phyloP scores from a whole-genome alignment of 2,329 filamentous ascomycete species.

The Chaetomium olivaceum region DNA sequence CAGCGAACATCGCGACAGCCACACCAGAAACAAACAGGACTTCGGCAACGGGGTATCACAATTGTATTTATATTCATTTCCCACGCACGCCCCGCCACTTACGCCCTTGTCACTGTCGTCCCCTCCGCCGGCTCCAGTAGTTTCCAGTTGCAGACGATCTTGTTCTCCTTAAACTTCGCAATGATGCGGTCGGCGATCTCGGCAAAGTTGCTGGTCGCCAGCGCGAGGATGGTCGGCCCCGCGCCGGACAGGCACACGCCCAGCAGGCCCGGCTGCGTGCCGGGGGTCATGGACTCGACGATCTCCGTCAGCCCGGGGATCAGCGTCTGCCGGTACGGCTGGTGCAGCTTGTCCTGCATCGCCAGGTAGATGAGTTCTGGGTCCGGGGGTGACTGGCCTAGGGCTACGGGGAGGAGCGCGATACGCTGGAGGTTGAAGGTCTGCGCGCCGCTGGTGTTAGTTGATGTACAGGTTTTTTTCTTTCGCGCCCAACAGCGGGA shows the following conservation, averaged over 20 bases:
- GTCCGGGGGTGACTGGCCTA: slow-evolving; percentile 87
- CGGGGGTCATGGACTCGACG: slow-evolving; percentile 84
- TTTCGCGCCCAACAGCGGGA: no score
- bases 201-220: slow-evolving; percentile 88
- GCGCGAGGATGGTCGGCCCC: slow-evolving; percentile 88
- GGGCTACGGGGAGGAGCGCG: slow-evolving; percentile 82
- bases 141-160: slow-evolving; percentile 82
- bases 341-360: slow-evolving; percentile 98
- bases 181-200: slow-evolving; percentile 81
- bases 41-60: not conserved
- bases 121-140: slow-evolving; percentile 85
- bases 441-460: slow-evolving; percentile 38
- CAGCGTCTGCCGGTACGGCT: slow-evolving; percentile 88
- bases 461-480: not conserved
- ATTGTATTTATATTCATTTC: not conserved
- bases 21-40: slow-evolving; percentile 1
- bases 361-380: slow-evolving; percentile 93
- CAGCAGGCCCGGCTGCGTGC: slow-evolving; percentile 80
- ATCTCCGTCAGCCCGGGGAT: slow-evolving; percentile 92
- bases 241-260: slow-evolving; percentile 95
- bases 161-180: slow-evolving; percentile 67
- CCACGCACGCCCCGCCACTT: not conserved
- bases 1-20: not conserved
- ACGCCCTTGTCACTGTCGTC: slow-evolving; percentile 27
- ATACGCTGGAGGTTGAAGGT: slow-evolving; percentile 93